A percentile compares a stretch with the other conserved stretches of the same genome.
phyloP scores from a whole-genome alignment of 805 yeast genomes.

The Wickerhamiella kurtzmanii region DNA sequence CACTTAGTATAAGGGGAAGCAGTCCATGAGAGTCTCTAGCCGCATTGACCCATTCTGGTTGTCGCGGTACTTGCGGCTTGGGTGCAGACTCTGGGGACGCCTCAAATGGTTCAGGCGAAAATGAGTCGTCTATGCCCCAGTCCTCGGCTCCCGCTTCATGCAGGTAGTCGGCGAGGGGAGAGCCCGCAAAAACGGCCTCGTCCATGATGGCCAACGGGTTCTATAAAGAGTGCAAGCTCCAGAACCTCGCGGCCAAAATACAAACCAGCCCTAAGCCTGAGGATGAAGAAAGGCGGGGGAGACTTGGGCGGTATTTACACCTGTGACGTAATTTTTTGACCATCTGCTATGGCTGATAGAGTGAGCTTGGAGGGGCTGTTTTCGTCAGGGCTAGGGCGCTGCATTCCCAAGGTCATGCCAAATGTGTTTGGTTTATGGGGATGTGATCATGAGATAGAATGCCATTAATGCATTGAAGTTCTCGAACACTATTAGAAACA shows the following conservation, averaged over 20 bases:
- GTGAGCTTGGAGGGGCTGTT: neutral
- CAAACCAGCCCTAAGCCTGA: neutral
- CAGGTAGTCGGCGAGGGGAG: constrained; percentile 23
- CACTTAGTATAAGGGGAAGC: constrained; percentile 9
- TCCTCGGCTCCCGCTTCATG: constrained; percentile 22
- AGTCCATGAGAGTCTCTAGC: constrained; percentile 3
- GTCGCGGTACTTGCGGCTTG: neutral
- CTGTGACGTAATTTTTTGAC: neutral
- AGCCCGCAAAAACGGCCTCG: constrained; percentile 21
- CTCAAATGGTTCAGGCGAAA: constrained; percentile 3
- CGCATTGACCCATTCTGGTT: neutral
- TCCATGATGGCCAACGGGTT: constrained; percentile 1
- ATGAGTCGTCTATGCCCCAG: constrained; percentile 24
- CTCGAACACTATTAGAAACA: too few relatives aligned
- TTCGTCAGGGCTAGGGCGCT: neutral
- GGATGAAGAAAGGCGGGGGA: neutral
- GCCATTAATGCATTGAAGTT: too few relatives aligned
- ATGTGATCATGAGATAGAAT: too few relatives aligned
- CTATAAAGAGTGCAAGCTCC: neutral
- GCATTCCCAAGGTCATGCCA: too few relatives aligned
- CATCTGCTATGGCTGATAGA: too few relatives aligned
- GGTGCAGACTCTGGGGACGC: constrained; percentile 2
- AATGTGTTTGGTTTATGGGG: too few relatives aligned
- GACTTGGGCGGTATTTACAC: neutral
- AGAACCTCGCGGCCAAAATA: too few relatives aligned